Conservation (phyloP, 2,329 filamentous ascomycete genomes). For the Diplodia scrobiculata region DNA sequence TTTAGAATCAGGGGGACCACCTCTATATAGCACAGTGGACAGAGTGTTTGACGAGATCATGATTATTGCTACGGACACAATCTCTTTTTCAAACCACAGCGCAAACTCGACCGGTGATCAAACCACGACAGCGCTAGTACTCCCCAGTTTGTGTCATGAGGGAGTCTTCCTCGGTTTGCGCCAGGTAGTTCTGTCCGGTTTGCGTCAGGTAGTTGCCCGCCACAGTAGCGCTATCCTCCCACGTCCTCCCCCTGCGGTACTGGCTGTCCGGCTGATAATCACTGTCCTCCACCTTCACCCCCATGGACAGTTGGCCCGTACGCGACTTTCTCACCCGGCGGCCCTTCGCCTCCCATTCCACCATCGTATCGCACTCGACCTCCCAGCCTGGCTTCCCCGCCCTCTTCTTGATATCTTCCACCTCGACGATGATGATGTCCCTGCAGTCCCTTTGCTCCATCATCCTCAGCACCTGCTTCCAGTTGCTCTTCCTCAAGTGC, state of each 20-base stretch:
- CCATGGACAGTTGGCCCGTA: neutral
- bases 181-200: too few species aligned
- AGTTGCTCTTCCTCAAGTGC: neutral
- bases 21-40: neutral
- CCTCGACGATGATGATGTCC: neutral
- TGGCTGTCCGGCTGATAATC: neutral
- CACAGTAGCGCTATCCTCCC: too few species aligned
- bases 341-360: neutral
- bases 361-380: neutral
- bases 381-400: neutral
- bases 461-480: neutral
- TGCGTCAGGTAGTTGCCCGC: too few species aligned
- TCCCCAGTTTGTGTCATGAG: neutral
- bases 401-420: neutral
- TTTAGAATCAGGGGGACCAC: neutral
- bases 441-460: neutral
- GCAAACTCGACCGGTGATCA: neutral
- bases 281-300: neutral
- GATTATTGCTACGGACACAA: neutral
- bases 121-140: neutral
- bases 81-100: neutral
- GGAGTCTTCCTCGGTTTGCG: too few species aligned
- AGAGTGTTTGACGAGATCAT: neutral
- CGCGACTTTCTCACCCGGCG: neutral
- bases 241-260: too few species aligned